phyloP scores from a whole-genome alignment of 208 protist genomes.

The Wallacemonas sp. region DNA sequence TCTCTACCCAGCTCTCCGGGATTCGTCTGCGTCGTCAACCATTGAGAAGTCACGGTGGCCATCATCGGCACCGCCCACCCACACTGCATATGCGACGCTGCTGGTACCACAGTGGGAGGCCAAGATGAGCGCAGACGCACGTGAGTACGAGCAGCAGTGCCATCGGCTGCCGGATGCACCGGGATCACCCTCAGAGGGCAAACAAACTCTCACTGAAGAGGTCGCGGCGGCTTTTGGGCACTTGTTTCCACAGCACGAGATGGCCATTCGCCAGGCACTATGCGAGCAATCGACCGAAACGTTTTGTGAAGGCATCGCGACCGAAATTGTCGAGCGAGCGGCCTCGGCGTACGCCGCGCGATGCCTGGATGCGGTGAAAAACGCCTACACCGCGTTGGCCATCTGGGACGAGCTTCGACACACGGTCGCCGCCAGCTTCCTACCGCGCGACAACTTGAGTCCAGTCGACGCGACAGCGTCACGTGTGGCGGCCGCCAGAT shows the following conservation, averaged over 20 bases:
- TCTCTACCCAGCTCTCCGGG: slow-evolving; percentile 1
- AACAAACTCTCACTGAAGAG: slow-evolving; percentile 9
- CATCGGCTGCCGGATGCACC: too few relatives aligned
- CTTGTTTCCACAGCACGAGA: slow-evolving; percentile 9
- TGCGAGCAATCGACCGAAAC: slow-evolving; percentile 32
- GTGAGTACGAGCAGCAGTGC: background rate
- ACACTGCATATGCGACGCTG: background rate
- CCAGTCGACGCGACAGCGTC: background rate
- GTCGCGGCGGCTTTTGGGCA: background rate
- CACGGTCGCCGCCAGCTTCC: slow-evolving; percentile 56
- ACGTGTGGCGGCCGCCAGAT: too few relatives aligned
- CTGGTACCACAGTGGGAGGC: background rate
- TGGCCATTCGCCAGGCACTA: slow-evolving; percentile 4
- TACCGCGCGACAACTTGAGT: slow-evolving; percentile 35
- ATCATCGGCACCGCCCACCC: background rate
- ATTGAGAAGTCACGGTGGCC: too few relatives aligned
- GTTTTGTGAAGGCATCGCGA: slow-evolving; percentile 62
- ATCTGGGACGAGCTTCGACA: slow-evolving; percentile 77
- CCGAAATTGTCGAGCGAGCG: slow-evolving; percentile 59
- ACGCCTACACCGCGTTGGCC: slow-evolving; percentile 65
- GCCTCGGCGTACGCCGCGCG: slow-evolving; percentile 55
- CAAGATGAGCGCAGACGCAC: background rate
- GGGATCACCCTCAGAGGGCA: too few relatives aligned
- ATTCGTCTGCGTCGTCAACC: background rate
- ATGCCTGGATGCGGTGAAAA: slow-evolving; percentile 56